These are phyloP conservation scores for Bryoerythrophyllum caledonicum DNA, from an alignment of 225 moss, liverwort and hornwort species.

Conservation along the genomic window DNA sequence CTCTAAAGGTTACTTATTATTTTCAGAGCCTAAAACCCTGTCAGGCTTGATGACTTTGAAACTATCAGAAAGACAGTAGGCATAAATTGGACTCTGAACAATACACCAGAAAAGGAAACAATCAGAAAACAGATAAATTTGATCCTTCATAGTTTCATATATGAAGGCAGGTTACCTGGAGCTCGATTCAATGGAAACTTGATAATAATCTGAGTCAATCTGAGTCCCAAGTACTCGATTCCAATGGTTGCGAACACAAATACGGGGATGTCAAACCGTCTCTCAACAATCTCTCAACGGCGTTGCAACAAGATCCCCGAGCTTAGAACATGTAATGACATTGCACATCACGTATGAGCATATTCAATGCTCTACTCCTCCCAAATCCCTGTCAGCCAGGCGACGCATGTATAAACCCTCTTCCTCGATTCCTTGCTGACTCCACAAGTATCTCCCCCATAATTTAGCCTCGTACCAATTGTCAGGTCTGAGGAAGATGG, in stretches of 20 bases:
- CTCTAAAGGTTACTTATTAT: not conserved
- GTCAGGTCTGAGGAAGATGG: not conserved
- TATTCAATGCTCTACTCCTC: constrained; percentile 2
- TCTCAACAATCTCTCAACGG: not conserved
- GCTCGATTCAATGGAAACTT: not conserved
- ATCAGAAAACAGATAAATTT: not conserved
- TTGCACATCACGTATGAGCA: not conserved
- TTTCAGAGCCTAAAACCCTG: too few relatives aligned
- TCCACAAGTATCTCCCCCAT: not conserved
- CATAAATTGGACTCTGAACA: not conserved
- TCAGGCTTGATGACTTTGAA: too few relatives aligned
- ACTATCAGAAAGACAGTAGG: not conserved
- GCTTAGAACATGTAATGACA: not conserved
- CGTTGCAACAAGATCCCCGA: not conserved
- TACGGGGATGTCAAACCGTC: not conserved
- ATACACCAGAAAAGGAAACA: not conserved
- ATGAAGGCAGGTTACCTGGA: not conserved
- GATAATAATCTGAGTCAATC: not conserved
- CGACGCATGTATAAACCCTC: not conserved
- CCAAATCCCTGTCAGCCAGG: constrained; percentile 11
- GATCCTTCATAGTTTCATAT: not conserved
- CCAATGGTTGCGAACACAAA: not conserved
- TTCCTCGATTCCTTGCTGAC: not conserved
- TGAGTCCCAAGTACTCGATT: not conserved
- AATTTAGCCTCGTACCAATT: not conserved